Evolutionary conservation across 2,329 filamentous ascomycete species (phyloP).

Genomic region (Fusarium sp.): DNA sequence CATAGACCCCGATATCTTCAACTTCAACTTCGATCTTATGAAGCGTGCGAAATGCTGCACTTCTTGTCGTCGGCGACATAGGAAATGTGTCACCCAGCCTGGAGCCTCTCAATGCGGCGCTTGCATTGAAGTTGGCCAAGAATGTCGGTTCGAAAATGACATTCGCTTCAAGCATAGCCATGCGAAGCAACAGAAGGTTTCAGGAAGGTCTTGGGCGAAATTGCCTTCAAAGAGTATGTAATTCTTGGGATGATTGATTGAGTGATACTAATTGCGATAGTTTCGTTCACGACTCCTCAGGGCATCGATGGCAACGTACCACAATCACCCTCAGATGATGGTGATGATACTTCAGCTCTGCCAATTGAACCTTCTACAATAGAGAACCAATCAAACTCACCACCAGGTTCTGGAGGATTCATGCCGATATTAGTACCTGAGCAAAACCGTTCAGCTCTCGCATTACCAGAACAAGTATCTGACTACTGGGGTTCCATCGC

Average conservation of each 20-base stretch:
- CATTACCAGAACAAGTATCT: no score
- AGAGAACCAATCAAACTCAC: no score
- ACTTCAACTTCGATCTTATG: neutral
- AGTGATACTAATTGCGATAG: neutral
- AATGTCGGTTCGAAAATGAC: slow-evolving; percentile 9
- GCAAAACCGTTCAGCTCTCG: no score
- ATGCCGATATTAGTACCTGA: no score
- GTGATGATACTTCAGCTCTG: no score
- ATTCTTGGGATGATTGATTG: accelerated
- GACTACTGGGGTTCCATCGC: neutral
- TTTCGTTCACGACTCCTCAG: slow-evolving; percentile 3
- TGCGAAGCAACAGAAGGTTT: accelerated
- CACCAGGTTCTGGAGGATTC: no score
- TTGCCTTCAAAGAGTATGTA: neutral
- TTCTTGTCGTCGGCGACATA: slow-evolving; percentile 6
- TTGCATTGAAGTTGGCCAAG: neutral
- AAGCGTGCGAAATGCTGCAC: slow-evolving; percentile 11
- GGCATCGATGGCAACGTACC: neutral
- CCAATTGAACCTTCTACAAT: no score
- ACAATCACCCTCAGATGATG: no score
- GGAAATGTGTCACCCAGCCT: slow-evolving; percentile 4
- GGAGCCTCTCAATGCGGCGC: neutral
- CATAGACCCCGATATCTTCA: no score
- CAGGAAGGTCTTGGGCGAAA: neutral
- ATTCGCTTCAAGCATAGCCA: slow-evolving; percentile 20